Evolutionary conservation across 192 early-diverging fungal genomes (phyloP), one percentile per base, ranked within the genome.

Genomic region (Podila clonocystis): DNA sequence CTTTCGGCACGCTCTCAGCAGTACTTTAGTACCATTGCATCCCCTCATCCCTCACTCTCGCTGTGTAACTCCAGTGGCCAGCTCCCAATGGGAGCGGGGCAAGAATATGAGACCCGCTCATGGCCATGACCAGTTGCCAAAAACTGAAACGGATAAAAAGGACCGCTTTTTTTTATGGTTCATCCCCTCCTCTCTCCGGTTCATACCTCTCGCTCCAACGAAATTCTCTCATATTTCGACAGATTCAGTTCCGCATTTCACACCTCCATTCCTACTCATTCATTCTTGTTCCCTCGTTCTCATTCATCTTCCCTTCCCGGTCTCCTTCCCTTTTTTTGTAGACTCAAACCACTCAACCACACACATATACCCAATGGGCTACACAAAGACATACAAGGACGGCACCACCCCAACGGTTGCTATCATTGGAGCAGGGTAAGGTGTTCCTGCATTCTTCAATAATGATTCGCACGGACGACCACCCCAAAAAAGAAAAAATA

Each of bases 341-440:
- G 31, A 31, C 31, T 52, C 50, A 6, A 52, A 52, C 50, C 0
- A 0, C 38, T 29, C 20, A 33, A 33, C 72, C 34, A n/a, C 52
- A 20, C 41, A 36, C 59, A 49, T 24, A 19, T 60, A 15, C 29
- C 22, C 36, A 36, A 74, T 74, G 72, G 72, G 65, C 33, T 58
- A 67, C 52, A 80, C 76, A 80, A 80, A 80, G 65, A 80, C 70
- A 58, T 80, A 80, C 57, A 72, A 59, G 63, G 70, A 80, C 48
- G 76, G 76, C 3, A 59, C 50, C 22, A 80, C 70, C n/a, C 84
- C 84, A 36, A 67, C 63, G 22, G 75, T 85, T 28, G 84, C 74
- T 65, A 82, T 85, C 63, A 85, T 85, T 58, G 84, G 84, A 24
- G 67, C 84, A 65, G 84, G 84, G 84, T 85, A 82, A 70, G 62